Base-by-base conservation (phyloP, 345 rosid species). In the Limnanthes douglasii region DNA sequence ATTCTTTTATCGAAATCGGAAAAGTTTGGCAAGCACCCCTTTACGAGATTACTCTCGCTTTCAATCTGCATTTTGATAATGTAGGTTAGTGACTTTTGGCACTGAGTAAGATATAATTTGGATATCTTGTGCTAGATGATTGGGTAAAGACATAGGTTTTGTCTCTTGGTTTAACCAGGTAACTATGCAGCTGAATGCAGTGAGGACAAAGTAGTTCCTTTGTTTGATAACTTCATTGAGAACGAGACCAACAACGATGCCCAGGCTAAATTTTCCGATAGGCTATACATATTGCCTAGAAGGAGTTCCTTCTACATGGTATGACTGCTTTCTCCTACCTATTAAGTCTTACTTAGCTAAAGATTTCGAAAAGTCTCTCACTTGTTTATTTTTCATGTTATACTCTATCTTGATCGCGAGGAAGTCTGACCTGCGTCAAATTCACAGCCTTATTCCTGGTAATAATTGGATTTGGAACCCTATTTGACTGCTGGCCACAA, bases 281-380 rank as follows among this genome's bases (percentile, higher is more conserved):
- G 60, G 49, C 59, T 29, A 34, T 78, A 65, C 56, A 20, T 86
- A 44, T 34, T 82, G 19, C 90, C 86, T 0, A 46, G 59, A 41
- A 53, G 70, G 46, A 72, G 95, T 59, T 61, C 69, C 64, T 82
- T 88, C 75, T 78, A 69, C 64, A 82, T 86, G 94, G 95, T 83
- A 51, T 20, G 43, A 39, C 38, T n/a, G 5, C 8, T 0, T 9
- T 4, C 24, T 15, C 4, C 37, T 28, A 15, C 14, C 32, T 37
- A 2, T 10, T 21, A 55, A 28, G 28, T 21, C 28, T 4, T 39
- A 33, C 18, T 41, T 40, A 22, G 39, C 17, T 54, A 6, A 1
- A 31, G 0, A 1, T 21, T 41, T 34, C 41, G 10, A 39, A 15
- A 45, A 7, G 23, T 41, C 6, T 41, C 50, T 62, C 29, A 50